Evolutionary conservation across 148 eudicot species (phyloP), one percentile per base, ranked within the genome.

Genomic region (Nepenthes gracilis): DNA sequence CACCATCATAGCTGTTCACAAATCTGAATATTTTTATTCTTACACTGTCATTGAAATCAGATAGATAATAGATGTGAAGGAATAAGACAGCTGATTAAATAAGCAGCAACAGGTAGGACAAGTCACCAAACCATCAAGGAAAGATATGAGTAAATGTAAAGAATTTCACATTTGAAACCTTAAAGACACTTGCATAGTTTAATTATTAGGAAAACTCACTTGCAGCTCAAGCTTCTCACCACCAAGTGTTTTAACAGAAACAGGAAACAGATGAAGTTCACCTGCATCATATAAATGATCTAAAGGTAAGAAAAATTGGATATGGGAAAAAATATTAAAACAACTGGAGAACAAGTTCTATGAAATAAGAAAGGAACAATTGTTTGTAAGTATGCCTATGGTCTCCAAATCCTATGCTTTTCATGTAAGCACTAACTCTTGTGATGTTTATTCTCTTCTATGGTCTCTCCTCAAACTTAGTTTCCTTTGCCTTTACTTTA

Each of bases 221-320:
- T 92, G 96, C 35, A 92, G 73, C 58, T 92, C 97, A 57, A 92
- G 87, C 84, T 88, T 92, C 62, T 78, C 93, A 8, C 93, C 96
- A 35, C 86, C 87, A 68, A 78, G 93, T 35, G 96, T 83, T 66
- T 83, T 88, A 47, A 92, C 97, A 47, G 93, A 70, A 54, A 92
- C 95, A 23, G 97, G 90, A 71, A 73, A 92, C 13, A 92, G 82
- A 60, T 78, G 83, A 74, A 80, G 71, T 60, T 88, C 97, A 59
- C 85, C 97, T 87, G 82, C 78, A 59, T 23, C 54, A 57, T 9
- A 23, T 11, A 32, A 34, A 51, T 40, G 14, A 40, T 40, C 10
- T 49, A 49, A 49, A 49, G 15, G 11, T 11, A 6, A n/a, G 53
- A 49, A 11, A 11, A 49, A 11, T n/a, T 2, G 11, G 1, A 49